Evolutionary conservation across 768 basidiomycete species (phyloP).

Genomic region (Xerocomus potaroensis): DNA sequence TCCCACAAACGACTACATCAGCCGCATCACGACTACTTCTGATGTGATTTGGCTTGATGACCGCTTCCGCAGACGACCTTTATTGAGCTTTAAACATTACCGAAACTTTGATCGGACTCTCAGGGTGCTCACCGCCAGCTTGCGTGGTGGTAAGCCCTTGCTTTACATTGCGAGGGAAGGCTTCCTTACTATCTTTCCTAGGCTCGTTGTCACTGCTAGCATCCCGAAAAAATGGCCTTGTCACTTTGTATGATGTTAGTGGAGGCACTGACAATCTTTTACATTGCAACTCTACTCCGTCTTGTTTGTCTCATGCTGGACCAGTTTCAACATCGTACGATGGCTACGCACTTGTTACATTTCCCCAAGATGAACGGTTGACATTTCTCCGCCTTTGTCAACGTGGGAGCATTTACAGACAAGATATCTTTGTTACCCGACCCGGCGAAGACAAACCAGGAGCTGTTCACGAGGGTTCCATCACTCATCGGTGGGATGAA

Average conservation of each 20-base stretch:
- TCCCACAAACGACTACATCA: conserved; percentile 37
- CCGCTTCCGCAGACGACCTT: conserved; percentile 50
- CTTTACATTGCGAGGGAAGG: background rate
- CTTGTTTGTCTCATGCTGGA: conserved; percentile 32
- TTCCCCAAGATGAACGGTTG: conserved; percentile 28
- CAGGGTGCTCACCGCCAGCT: conserved; percentile 35
- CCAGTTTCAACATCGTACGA: conserved; percentile 23
- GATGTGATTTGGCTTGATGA: conserved; percentile 69
- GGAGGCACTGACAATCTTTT: conserved; percentile 36
- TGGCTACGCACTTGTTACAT: conserved; percentile 31
- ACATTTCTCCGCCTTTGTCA: conserved; percentile 46
- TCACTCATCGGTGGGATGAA: conserved; percentile 35
- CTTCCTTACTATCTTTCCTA: conserved; percentile 22
- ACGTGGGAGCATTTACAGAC: conserved; percentile 42
- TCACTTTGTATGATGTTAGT: conserved; percentile 63
- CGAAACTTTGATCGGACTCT: conserved; percentile 60
- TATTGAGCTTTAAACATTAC: conserved; percentile 59
- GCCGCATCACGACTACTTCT: conserved; percentile 56
- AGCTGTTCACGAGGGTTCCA: background rate
- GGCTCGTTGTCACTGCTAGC: conserved; percentile 53
- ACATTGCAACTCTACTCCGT: conserved; percentile 41
- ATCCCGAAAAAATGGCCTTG: conserved; percentile 53
- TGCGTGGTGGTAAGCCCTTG: conserved; percentile 29
- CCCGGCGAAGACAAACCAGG: conserved; percentile 11
- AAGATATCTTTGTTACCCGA: conserved; percentile 33